Evolutionary conservation across 1,284 basidiomycete genomes (phyloP).

Genomic region (Leccinum solheimii): DNA sequence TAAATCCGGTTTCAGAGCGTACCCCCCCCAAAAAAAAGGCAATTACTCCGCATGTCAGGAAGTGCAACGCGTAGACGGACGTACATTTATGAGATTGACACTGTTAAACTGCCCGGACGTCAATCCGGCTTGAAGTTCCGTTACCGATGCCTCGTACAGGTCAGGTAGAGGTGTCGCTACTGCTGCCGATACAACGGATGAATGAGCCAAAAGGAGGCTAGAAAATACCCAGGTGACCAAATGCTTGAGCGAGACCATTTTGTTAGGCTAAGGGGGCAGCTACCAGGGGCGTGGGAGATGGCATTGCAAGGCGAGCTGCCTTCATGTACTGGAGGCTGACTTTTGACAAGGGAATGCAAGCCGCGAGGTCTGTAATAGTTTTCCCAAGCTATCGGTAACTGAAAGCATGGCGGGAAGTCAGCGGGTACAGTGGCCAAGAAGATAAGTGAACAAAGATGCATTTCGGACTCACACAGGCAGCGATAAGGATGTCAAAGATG

Average conservation of each 20-base stretch:
- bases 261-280: neutral
- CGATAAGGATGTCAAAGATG: conserved; percentile 7
- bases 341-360: neutral
- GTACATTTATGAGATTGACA: conserved; percentile 63
- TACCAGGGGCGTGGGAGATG: neutral
- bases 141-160: conserved; percentile 61
- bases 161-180: conserved; percentile 44
- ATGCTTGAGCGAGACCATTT: conserved; percentile 3
- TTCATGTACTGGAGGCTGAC: conserved; percentile 12
- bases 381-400: conserved; percentile 13
- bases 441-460: neutral
- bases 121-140: conserved; percentile 56
- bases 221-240: conserved; percentile 11
- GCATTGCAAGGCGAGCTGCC: neutral
- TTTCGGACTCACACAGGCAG: neutral
- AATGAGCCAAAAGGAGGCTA: conserved; percentile 8
- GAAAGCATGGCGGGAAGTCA: conserved; percentile 14
- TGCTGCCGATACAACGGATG: conserved; percentile 12
- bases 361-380: neutral
- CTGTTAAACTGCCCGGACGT: conserved; percentile 57
- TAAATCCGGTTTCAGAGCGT: neutral
- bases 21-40: neutral
- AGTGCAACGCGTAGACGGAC: conserved; percentile 1
- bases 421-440: neutral
- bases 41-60: neutral